A percentile compares a stretch with the other conserved stretches of the same genome.
phyloP scores from a whole-genome alignment of 441 rosid species.

The Flueggea neowawraea region DNA sequence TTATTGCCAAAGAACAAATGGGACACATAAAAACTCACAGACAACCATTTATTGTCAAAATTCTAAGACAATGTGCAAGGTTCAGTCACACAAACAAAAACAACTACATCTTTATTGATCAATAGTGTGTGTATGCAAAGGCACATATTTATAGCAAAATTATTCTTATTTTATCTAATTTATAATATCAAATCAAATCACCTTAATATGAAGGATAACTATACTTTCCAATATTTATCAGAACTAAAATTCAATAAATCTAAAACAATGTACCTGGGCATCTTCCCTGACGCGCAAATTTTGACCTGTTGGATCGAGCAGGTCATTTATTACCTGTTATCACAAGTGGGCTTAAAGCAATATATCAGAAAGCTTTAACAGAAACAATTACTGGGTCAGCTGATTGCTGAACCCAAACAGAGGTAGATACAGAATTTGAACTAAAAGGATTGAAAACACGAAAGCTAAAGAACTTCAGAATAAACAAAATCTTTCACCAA shows the following conservation, averaged over 20 bases:
- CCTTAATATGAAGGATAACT: too few species aligned
- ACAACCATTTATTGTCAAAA: too few species aligned
- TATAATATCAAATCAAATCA: too few species aligned
- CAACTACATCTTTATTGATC: too few species aligned
- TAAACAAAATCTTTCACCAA: not conserved
- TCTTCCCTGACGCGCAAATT: slow-evolving; percentile 98
- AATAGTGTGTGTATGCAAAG: too few species aligned
- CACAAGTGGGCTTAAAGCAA: slow-evolving; percentile 20
- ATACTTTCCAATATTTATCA: too few species aligned
- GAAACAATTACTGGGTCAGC: not conserved
- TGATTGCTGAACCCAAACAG: not conserved
- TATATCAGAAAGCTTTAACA: not conserved
- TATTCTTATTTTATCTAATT: too few species aligned
- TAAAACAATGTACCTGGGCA: slow-evolving; percentile 62
- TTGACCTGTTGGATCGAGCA: slow-evolving; percentile 98
- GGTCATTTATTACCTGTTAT: slow-evolving; percentile 93
- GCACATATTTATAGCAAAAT: too few species aligned
- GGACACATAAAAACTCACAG: too few species aligned
- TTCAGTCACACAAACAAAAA: too few species aligned
- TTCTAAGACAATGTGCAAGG: too few species aligned
- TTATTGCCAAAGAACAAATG: too few species aligned
- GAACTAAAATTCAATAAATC: not conserved
- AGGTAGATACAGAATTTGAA: not conserved
- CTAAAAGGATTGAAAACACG: not conserved
- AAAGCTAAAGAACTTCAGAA: not conserved